These are phyloP conservation scores for Candida sp. DNA, from an alignment of 1,139 yeast genomes.

Conservation along the genomic window DNA sequence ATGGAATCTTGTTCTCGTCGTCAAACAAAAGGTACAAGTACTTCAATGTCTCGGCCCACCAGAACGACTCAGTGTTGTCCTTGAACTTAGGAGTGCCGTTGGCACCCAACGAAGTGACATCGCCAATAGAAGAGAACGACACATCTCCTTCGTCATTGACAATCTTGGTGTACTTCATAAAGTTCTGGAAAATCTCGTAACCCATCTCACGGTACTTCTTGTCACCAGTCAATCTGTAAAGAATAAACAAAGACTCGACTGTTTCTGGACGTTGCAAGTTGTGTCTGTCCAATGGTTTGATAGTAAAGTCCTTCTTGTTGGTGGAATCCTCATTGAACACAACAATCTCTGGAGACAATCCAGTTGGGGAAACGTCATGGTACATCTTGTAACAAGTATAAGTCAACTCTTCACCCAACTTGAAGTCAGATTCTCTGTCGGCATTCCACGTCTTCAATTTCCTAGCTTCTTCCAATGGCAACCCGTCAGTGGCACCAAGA, in stretches of 20 bases:
- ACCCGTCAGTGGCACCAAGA: constrained; percentile 83
- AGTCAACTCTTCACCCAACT: constrained; percentile 76
- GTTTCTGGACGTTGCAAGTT: constrained; percentile 95
- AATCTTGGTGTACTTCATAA: constrained; percentile 60
- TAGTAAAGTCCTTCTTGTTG: constrained; percentile 56
- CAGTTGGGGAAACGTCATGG: constrained; percentile 63
- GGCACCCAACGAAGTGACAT: constrained; percentile 56
- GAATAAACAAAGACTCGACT: constrained; percentile 83
- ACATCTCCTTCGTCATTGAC: constrained; percentile 55
- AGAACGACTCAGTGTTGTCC: constrained; percentile 91
- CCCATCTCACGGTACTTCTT: constrained; percentile 90
- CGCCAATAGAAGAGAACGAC: constrained; percentile 69
- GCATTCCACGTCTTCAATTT: constrained; percentile 38
- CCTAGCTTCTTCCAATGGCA: constrained; percentile 47
- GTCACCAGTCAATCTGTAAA: constrained; percentile 84
- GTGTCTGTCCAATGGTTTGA: constrained; percentile 77
- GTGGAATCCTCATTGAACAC: constrained; percentile 60
- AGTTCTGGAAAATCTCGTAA: constrained; percentile 79
- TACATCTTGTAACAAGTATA: constrained; percentile 88
- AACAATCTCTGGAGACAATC: constrained; percentile 88
- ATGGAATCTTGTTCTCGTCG: constrained; percentile 57
- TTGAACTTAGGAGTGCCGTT: constrained; percentile 46
- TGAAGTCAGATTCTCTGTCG: constrained; percentile 55
- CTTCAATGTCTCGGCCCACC: constrained; percentile 94
- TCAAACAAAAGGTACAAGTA: constrained; percentile 85